phyloP scores from a whole-genome alignment of 192 early-diverging fungal genomes.

The Haplosporangium gracile region DNA sequence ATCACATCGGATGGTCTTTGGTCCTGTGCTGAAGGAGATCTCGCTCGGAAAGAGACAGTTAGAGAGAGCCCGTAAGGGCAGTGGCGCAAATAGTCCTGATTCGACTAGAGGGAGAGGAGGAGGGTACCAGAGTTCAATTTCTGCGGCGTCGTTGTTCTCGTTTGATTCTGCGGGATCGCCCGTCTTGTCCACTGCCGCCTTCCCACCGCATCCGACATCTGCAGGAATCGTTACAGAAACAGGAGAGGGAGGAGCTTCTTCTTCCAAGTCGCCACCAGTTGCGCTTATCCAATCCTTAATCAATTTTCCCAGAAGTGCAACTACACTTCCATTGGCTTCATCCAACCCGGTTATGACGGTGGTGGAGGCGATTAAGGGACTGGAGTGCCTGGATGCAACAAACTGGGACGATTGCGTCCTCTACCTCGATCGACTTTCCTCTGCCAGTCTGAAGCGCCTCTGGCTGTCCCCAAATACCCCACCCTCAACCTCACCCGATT shows the following conservation, averaged over 20 bases:
- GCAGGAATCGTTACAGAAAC: background rate
- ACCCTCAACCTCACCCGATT: conserved; percentile 13
- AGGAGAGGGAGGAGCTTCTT: background rate
- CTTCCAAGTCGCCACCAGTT: background rate
- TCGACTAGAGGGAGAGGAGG: background rate
- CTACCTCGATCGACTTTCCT: conserved; percentile 18
- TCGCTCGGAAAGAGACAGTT: background rate
- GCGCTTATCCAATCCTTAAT: background rate
- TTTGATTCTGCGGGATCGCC: background rate
- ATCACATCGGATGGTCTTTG: conserved; percentile 44
- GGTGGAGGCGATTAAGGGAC: conserved; percentile 18
- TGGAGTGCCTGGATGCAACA: conserved; percentile 31
- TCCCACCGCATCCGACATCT: background rate
- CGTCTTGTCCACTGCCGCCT: background rate
- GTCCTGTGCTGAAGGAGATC: conserved; percentile 31
- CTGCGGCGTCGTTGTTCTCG: background rate
- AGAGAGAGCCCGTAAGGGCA: background rate
- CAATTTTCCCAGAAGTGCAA: background rate
- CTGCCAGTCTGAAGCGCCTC: background rate
- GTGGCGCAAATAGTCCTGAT: background rate
- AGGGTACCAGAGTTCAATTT: background rate
- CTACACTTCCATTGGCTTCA: background rate
- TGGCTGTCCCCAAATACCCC: conserved; percentile 24
- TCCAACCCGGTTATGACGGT: background rate
- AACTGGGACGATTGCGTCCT: conserved; percentile 30